Conservation (phyloP, 164 flowering plant species). For the Umbilicus rupestris region DNA sequence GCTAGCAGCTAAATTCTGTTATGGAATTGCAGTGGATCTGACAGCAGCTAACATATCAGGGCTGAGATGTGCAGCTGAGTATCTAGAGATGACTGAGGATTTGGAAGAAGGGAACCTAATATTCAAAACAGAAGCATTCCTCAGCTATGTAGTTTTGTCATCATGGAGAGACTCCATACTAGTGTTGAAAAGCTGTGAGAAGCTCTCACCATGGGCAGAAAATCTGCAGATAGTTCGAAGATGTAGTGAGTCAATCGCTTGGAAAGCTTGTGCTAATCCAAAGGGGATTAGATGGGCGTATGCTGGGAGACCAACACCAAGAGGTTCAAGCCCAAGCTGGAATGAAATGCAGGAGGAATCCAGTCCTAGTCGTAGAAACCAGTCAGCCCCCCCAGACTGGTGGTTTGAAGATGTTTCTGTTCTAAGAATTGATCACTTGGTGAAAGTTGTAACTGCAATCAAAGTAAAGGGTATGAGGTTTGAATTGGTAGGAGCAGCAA, state of each 20-base stretch:
- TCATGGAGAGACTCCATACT: slow-evolving; percentile 87
- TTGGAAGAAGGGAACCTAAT: slow-evolving; percentile 88
- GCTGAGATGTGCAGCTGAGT: slow-evolving; percentile 83
- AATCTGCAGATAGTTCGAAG: slow-evolving; percentile 73
- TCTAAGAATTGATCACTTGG: slow-evolving; percentile 78
- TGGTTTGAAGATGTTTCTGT: slow-evolving; percentile 85
- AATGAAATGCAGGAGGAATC: slow-evolving; percentile 51
- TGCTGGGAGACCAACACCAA: slow-evolving; percentile 46
- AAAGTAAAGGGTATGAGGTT: slow-evolving; percentile 83
- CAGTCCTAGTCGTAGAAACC: slow-evolving; percentile 49
- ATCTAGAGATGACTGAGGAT: slow-evolving; percentile 90
- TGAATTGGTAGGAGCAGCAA: slow-evolving; percentile 71
- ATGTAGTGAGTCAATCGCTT: slow-evolving; percentile 85
- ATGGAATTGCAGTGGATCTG: slow-evolving; percentile 69
- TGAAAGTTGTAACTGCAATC: slow-evolving; percentile 73
- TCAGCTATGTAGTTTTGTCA: slow-evolving; percentile 69
- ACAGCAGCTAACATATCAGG: slow-evolving; percentile 78
- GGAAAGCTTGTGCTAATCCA: slow-evolving; percentile 87
- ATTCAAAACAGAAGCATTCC: slow-evolving; percentile 85
- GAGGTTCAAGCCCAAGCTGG: slow-evolving; percentile 52
- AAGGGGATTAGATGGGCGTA: slow-evolving; percentile 70
- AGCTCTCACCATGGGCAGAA: slow-evolving; percentile 78
- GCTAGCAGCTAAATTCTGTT: slow-evolving; percentile 81
- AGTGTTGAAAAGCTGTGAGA: slow-evolving; percentile 71
- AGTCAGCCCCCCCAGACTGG: slow-evolving; percentile 75